Evolutionary conservation across 169 alveolate species (phyloP).

Genomic region (Theileria equi): DNA sequence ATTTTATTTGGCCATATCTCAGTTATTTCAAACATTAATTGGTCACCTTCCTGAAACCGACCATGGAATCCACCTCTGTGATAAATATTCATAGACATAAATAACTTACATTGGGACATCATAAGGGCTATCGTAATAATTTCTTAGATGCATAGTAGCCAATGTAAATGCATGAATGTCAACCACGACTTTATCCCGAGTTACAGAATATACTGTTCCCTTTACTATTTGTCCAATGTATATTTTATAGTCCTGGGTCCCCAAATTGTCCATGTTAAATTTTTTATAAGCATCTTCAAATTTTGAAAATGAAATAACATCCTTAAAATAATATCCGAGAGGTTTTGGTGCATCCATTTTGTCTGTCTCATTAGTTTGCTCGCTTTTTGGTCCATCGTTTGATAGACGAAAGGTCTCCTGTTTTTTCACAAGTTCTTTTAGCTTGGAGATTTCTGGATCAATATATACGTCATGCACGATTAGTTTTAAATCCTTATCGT

Average conservation of each 20-base stretch:
- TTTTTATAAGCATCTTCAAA: conserved; percentile 50
- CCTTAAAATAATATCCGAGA: conserved; percentile 45
- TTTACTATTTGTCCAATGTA: conserved; percentile 45
- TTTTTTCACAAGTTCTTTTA: background rate
- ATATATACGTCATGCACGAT: background rate
- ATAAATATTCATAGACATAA: background rate
- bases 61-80: conserved; percentile 44
- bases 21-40: conserved; percentile 44
- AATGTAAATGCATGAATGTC: conserved; percentile 42
- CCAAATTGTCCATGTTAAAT: conserved; percentile 54
- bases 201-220: conserved; percentile 44
- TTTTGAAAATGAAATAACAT: conserved; percentile 33
- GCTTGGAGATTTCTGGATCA: background rate
- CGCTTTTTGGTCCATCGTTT: background rate
- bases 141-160: conserved; percentile 22
- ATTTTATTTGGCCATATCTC: conserved; percentile 36
- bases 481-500: background rate
- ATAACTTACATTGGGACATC: conserved; percentile 46
- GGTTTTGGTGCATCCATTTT: conserved; percentile 31
- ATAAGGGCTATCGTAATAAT: conserved; percentile 15
- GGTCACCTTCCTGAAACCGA: conserved; percentile 45
- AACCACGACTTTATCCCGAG: conserved; percentile 13
- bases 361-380: background rate
- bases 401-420: background rate
- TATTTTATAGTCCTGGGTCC: conserved; percentile 41